phyloP scores from a whole-genome alignment of 1,284 basidiomycete species.

The Garcileccinum viscosum region DNA sequence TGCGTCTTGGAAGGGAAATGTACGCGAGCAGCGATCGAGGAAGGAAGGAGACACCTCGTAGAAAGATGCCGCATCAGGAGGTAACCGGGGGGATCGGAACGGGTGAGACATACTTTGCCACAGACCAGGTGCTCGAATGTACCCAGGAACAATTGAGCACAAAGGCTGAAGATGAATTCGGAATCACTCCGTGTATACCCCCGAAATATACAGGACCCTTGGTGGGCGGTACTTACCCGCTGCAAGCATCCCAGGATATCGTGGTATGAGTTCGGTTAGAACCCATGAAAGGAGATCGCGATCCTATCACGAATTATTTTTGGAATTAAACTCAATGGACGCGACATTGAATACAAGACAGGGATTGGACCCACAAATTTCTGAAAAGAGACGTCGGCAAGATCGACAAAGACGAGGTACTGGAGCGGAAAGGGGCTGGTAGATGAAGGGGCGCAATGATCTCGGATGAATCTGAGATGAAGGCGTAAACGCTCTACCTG shows the following conservation, averaged over 20 bases:
- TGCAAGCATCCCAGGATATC: constrained; percentile 80
- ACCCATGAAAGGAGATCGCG: constrained; percentile 69
- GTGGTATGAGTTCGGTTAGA: constrained; percentile 67
- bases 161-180: constrained; percentile 54
- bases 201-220: background rate
- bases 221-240: constrained; percentile 54
- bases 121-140: constrained; percentile 77
- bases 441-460: constrained; percentile 41
- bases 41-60: constrained; percentile 72
- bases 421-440: constrained; percentile 55
- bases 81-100: constrained; percentile 13
- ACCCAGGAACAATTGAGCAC: constrained; percentile 85
- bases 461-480: constrained; percentile 48
- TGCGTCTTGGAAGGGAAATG: constrained; percentile 73
- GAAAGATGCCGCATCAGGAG: constrained; percentile 16
- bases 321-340: constrained; percentile 11
- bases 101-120: constrained; percentile 63
- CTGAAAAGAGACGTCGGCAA: constrained; percentile 63
- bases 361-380: constrained; percentile 56
- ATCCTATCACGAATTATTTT: constrained; percentile 45
- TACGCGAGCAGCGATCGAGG: constrained; percentile 70
- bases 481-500: constrained; percentile 61
- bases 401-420: constrained; percentile 73
- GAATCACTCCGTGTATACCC: constrained; percentile 1
- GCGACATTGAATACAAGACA: constrained; percentile 14